Conservation (phyloP, 108 stramenopile species). For the Poteriospumella lacustris region DNA sequence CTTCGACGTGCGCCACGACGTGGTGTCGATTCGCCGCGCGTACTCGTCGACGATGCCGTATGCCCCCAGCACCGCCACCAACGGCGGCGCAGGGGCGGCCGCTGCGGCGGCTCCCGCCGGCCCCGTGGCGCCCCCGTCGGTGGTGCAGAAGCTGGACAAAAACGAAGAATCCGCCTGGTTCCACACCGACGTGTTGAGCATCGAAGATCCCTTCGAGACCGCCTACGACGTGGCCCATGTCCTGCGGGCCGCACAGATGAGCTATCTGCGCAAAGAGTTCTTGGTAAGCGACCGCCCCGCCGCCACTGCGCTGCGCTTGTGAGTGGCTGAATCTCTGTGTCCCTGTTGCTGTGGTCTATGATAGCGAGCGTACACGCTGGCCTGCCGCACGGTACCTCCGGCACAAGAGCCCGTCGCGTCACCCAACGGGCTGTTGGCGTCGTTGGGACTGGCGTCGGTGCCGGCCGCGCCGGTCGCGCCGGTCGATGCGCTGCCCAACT, state of each 20-base stretch:
- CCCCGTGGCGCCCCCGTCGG: not conserved
- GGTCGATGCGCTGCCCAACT: not conserved
- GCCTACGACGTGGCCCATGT: slow-evolving; percentile 99
- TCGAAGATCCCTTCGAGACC: slow-evolving; percentile 99
- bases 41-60: slow-evolving; percentile 17
- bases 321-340: not conserved
- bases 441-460: not conserved
- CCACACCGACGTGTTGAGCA: slow-evolving; percentile 72
- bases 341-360: not conserved
- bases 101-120: too few species aligned
- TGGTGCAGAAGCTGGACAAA: slow-evolving; percentile 74
- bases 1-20: slow-evolving; percentile 77
- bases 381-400: not conserved
- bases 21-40: slow-evolving; percentile 64
- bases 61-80: not conserved
- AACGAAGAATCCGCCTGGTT: slow-evolving; percentile 90
- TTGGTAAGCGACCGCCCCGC: not conserved
- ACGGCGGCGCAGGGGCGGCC: too few species aligned
- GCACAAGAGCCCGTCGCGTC: not conserved
- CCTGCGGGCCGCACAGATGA: slow-evolving; percentile 57
- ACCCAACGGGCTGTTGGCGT: not conserved
- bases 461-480: not conserved
- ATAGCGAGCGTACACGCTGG: not conserved
- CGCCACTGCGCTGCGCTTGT: not conserved
- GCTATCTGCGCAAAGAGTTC: slow-evolving; percentile 17